Percentiles rank a stretch among this genome's conserved stretches.
Evolutionary conservation across 306 rosid genomes (phyloP).

Genomic region (Quercus dentata): DNA sequence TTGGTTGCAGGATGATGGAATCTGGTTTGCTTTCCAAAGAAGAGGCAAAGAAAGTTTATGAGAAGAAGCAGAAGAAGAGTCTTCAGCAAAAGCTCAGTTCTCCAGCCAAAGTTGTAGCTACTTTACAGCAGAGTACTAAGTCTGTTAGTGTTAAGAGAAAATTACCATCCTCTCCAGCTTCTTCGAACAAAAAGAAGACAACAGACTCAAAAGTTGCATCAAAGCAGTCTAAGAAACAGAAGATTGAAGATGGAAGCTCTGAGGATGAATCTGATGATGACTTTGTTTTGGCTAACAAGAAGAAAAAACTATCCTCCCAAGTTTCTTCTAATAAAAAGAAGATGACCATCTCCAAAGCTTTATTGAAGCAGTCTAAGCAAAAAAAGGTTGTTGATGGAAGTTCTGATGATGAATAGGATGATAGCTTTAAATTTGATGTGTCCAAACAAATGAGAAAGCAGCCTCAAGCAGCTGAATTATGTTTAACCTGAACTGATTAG

Average conservation of each 20-base stretch:
- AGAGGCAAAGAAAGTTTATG: conserved; percentile 54
- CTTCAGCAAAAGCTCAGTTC: conserved; percentile 44
- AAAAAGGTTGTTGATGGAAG: conserved; percentile 30
- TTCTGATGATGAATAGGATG: conserved; percentile 53
- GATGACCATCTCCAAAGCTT: conserved; percentile 22
- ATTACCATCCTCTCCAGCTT: conserved; percentile 21
- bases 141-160: conserved; percentile 48
- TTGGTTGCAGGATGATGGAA: conserved; percentile 85
- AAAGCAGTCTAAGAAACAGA: conserved; percentile 57
- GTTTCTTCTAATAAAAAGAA: conserved; percentile 35
- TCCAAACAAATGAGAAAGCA: conserved; percentile 25
- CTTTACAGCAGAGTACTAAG: conserved; percentile 31
- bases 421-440: conserved; percentile 15
- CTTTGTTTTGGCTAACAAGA: conserved; percentile 33
- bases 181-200: conserved; percentile 37
- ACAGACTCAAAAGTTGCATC: conserved; percentile 28
- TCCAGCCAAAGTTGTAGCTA: conserved; percentile 38
- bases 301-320: conserved; percentile 24
- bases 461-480: conserved; percentile 37
- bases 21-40: conserved; percentile 74
- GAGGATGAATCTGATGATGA: conserved; percentile 51
- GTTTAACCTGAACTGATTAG: not conserved
- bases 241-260: conserved; percentile 36
- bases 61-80: conserved; percentile 59
- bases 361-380: conserved; percentile 47